Conservation (phyloP, 23 red algal species). For the Gracilaria vermiculophylla region DNA sequence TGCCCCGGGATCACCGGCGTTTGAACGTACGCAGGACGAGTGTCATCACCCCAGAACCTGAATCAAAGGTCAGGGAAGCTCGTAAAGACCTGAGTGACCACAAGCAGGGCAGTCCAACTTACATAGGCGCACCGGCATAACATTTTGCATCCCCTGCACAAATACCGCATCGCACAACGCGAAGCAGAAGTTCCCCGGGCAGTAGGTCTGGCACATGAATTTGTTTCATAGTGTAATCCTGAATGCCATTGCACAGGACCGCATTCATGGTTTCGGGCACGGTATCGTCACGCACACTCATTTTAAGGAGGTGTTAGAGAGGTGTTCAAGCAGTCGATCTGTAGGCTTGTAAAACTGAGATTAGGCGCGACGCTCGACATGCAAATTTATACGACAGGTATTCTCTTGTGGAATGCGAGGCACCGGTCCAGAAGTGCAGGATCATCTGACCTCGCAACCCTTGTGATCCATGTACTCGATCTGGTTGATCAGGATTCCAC, state of each 20-base stretch:
- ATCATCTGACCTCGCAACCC: too few relatives aligned
- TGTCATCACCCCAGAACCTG: constrained; percentile 79
- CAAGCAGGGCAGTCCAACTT: not conserved
- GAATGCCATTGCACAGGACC: constrained; percentile 59
- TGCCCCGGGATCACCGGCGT: constrained; percentile 79
- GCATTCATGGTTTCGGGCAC: constrained; percentile 52
- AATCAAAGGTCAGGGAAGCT: not conserved
- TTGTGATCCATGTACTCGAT: too few relatives aligned
- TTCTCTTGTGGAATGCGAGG: too few relatives aligned
- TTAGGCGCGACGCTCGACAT: too few relatives aligned
- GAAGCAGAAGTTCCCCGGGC: constrained; percentile 65
- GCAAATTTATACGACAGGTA: too few relatives aligned
- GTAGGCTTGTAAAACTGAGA: too few relatives aligned
- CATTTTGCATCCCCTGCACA: constrained; percentile 93
- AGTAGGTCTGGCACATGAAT: not conserved
- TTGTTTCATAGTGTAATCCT: constrained; percentile 40
- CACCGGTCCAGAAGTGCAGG: too few relatives aligned
- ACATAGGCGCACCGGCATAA: constrained; percentile 59
- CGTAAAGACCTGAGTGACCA: not conserved
- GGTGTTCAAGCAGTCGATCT: too few relatives aligned
- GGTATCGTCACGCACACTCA: constrained; percentile 64
- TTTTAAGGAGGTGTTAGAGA: not conserved
- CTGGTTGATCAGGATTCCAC: not conserved
- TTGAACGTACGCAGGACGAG: constrained; percentile 63
- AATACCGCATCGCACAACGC: constrained; percentile 66